Evolutionary conservation across 306 rosid species (phyloP), one percentile per base, ranked within the genome.

Genomic region (Arachis hypogaea): DNA sequence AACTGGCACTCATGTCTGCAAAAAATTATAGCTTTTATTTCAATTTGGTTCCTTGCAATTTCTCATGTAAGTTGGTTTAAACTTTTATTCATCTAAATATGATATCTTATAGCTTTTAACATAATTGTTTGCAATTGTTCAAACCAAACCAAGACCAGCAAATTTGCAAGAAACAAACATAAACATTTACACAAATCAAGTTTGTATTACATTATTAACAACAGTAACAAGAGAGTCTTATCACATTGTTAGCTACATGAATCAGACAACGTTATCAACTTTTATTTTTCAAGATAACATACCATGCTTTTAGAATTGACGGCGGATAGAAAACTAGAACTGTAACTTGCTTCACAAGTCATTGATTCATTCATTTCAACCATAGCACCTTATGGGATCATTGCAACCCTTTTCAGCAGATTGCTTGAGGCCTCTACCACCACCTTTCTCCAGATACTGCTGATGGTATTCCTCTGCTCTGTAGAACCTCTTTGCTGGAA

Each of bases 381-480:
- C 97, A 56, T 85, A 91, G 90, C 98, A 93, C 83, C 94, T 89
- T 51, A 91, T 88, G 55, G 91, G 91, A 56, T 91, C 97, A 36
- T 41, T 88, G 86, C 98, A 93, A 1, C 97, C 97, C 66, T 91
- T 93, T 70, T 45, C 75, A 7, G 97, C 85, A 60, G 92, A 91
- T 44, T 91, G 97, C 51, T 83, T 82, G 29, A 0, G 33, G 66
- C 94, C 90, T 30, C 46, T 4, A 43, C 93, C 69, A 10, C 96
- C 98, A 41, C 98, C 98, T 51, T 89, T 91, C 78, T 86, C 91
- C 68, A 93, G 86, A 81, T 93, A 93, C 44, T 93, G 98, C 81
- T 91, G 97, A 78, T 93, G 98, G 63, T 93, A 91, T 71, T 93
- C 98, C 85, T 91, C 97, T 10, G 98, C 98, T 66, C 82, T 79